Base-by-base conservation (phyloP, 257 asterid genomes). In the Pogostemon cablin region DNA sequence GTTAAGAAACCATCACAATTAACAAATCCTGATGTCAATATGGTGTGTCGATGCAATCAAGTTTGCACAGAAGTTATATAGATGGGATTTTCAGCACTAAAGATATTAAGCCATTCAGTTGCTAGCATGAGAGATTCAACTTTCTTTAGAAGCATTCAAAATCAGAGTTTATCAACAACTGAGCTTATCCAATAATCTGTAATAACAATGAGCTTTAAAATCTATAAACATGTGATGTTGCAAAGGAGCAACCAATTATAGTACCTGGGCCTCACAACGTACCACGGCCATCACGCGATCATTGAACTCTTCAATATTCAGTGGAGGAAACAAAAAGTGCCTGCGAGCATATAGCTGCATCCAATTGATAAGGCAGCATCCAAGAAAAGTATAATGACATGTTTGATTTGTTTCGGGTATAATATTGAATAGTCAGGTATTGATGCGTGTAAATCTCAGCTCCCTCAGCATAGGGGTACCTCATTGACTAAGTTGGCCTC, bases 231-330 rank as follows among this genome's bases (percentile, higher is more conserved):
- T 25, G 32, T 25, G 32, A 25, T 25, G 32, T 25, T 25, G 32
- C 32, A 25, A 25, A 25, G 6, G 17, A 25, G 71, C 12, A 74
- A 61, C 41, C 2, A 43, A 56, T 40, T 67, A 69, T 15, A 84
- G 65, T 84, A 91, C 99, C 84, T 93, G 98, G 70, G 99, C 88
- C 78, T 93, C 99, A 73, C 99, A 93, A 41, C 98, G 96, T 17
- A 91, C 99, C 3, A 91, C 90, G 52, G 99, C 96, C 95, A 86
- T 89, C 83, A 93, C 99, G 2, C 93, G 87, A 54, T 89, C 92
- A 60, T 89, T 91, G 75, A 79, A 89, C 58, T 91, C 96, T 75
- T 93, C 97, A 66, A 89, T 89, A 73, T 77, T 88, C 72, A 87
- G 72, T 7, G 97, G 90, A 62, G 99, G 99, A 74, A 89, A 87